A percentile compares a stretch with the other conserved stretches of the same genome.
Conservation (phyloP, 495 filamentous ascomycete species). For the Penicillium silybi region DNA sequence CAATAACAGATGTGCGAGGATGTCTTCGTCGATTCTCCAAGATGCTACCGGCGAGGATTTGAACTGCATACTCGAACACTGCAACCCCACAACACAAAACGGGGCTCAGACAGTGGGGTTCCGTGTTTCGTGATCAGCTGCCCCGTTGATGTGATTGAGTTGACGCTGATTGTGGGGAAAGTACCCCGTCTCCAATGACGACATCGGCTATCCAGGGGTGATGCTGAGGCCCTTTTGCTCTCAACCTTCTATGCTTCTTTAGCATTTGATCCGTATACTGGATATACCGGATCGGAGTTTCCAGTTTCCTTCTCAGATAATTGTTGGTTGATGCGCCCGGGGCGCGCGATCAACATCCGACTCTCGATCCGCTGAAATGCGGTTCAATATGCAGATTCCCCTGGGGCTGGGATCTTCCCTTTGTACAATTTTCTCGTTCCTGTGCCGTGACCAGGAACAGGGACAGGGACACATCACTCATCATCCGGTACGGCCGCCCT, state of each 20-base stretch:
- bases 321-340: constrained; percentile 1
- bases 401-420: constrained; percentile 25
- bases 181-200: background rate
- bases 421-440: constrained; percentile 15
- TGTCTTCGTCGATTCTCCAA: too few species aligned
- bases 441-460: constrained; percentile 8
- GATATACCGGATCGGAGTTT: background rate
- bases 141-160: background rate
- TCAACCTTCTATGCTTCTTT: too few species aligned
- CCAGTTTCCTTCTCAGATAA: background rate
- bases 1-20: too few species aligned
- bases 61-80: too few species aligned
- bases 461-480: constrained; percentile 14
- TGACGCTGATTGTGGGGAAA: background rate
- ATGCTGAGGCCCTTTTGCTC: too few species aligned
- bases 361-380: constrained; percentile 16
- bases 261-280: background rate
- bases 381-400: constrained; percentile 14
- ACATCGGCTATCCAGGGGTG: background rate
- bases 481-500: constrained; percentile 36
- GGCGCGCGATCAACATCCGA: background rate
- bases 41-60: too few species aligned
- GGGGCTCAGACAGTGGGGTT: too few species aligned
- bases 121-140: too few species aligned
- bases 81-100: too few species aligned